Conservation (phyloP, 2,329 filamentous ascomycete genomes). For the Corniculantispora saksenae region DNA sequence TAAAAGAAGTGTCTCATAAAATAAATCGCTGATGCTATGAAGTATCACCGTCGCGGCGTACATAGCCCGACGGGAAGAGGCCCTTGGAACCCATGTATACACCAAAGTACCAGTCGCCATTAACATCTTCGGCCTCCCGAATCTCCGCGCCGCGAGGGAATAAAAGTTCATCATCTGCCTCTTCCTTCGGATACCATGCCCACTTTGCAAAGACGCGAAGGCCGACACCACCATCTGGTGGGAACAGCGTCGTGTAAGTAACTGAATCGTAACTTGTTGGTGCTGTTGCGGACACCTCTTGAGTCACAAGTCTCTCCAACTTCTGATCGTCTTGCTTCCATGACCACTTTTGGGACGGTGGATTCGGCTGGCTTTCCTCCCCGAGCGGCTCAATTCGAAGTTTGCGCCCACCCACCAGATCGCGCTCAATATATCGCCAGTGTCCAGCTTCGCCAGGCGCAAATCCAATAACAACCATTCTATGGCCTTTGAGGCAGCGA, state of each 20-base stretch:
- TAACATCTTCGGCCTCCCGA: constrained; percentile 80
- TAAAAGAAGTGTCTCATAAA: not conserved
- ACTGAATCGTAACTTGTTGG: constrained; percentile 34
- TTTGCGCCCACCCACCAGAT: constrained; percentile 75
- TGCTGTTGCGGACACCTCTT: constrained; percentile 50
- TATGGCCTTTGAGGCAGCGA: constrained; percentile 75
- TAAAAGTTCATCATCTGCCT: constrained; percentile 71
- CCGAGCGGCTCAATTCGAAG: constrained; percentile 60
- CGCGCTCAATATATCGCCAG: constrained; percentile 65
- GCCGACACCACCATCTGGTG: constrained; percentile 75
- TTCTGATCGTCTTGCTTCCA: constrained; percentile 48
- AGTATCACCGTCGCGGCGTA: constrained; percentile 47
- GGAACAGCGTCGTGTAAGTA: constrained; percentile 49
- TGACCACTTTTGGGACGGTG: constrained; percentile 50
- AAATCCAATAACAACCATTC: constrained; percentile 82
- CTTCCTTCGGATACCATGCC: constrained; percentile 73
- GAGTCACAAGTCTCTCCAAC: constrained; percentile 50
- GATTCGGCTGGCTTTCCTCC: constrained; percentile 32
- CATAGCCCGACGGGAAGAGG: constrained; percentile 79
- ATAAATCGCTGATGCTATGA: constrained; percentile 5
- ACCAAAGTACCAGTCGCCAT: constrained; percentile 88
- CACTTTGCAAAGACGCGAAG: constrained; percentile 66
- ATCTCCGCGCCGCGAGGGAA: constrained; percentile 86
- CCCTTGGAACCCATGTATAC: constrained; percentile 80
- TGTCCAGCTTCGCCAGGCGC: constrained; percentile 67